A percentile compares a stretch with the other conserved stretches of the same genome.
phyloP scores from a whole-genome alignment of 257 asterid species.

The Solanum gracilifrons region DNA sequence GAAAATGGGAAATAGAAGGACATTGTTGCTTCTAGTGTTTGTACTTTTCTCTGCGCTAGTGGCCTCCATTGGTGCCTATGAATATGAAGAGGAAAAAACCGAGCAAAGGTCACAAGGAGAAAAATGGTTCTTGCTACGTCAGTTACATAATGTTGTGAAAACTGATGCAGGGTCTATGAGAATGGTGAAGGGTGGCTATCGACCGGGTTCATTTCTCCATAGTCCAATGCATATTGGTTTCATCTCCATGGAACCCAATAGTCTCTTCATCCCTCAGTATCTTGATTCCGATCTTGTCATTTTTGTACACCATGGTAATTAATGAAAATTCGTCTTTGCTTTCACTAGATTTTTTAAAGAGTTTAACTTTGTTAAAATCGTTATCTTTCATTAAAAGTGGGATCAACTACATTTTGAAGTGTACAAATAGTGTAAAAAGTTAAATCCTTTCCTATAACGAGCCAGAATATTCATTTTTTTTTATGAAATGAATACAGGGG shows the following conservation, averaged over 20 bases:
- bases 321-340: neutral
- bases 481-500: constrained; percentile 37
- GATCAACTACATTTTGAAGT: neutral
- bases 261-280: constrained; percentile 79
- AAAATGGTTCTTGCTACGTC: constrained; percentile 41
- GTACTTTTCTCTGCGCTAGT: constrained; percentile 11
- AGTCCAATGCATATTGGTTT: constrained; percentile 57
- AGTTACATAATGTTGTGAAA: constrained; percentile 34
- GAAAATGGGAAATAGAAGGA: constrained; percentile 2
- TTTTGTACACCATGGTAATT: constrained; percentile 54
- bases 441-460: neutral
- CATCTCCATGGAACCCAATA: constrained; percentile 75
- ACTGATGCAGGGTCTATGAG: constrained; percentile 68
- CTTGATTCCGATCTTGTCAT: constrained; percentile 70
- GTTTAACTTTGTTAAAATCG: neutral
- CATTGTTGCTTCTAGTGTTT: constrained; percentile 7
- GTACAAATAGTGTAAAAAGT: neutral
- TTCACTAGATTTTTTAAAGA: neutral
- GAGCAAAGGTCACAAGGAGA: constrained; percentile 17
- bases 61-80: constrained; percentile 6
- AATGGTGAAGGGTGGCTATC: constrained; percentile 32
- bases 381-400: neutral
- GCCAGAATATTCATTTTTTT: neutral
- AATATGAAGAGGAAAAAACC: neutral
- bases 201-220: neutral